A percentile compares a stretch with the other conserved stretches of the same genome.
Evolutionary conservation across 192 early-diverging fungal species (phyloP).

Genomic region (Coemansia reversa): DNA sequence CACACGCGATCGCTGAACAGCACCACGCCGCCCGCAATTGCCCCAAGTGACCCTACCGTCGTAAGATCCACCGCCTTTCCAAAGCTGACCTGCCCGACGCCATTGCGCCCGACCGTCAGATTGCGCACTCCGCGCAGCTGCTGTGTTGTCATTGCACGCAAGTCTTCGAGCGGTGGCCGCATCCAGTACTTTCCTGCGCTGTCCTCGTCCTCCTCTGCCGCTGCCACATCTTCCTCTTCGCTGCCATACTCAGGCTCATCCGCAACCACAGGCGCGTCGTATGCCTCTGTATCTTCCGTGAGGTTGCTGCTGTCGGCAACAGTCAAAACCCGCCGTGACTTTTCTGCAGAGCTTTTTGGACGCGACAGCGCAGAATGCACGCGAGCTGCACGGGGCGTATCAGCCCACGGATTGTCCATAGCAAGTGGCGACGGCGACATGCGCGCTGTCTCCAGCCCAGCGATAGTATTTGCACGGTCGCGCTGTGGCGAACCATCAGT

Average conservation of each 20-base stretch:
- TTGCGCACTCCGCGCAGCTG: constrained; percentile 70
- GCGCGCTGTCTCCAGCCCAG: neutral
- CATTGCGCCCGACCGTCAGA: constrained; percentile 69
- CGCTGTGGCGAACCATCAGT: constrained; percentile 8
- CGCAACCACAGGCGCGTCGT: neutral
- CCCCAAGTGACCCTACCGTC: constrained; percentile 48
- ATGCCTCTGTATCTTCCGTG: constrained; percentile 1
- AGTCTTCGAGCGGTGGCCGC: constrained; percentile 68
- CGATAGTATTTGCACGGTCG: constrained; percentile 3
- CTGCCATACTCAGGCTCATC: constrained; percentile 2
- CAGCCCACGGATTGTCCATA: constrained; percentile 21
- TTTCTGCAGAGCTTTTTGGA: neutral
- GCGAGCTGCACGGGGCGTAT: constrained; percentile 4
- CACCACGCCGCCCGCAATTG: constrained; percentile 83
- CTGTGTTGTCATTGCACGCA: constrained; percentile 65
- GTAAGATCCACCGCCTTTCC: constrained; percentile 80
- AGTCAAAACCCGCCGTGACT: constrained; percentile 2
- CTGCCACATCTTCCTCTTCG: constrained; percentile 5
- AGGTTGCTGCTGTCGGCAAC: neutral
- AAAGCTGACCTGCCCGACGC: constrained; percentile 76
- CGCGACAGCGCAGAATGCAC: neutral
- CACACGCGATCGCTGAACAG: constrained; percentile 65
- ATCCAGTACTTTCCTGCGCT: constrained; percentile 63
- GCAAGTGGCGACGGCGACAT: constrained; percentile 13
- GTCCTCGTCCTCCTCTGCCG: constrained; percentile 24